Conservation (phyloP, 1,139 yeast genomes). For the Candida frijolesensis region DNA sequence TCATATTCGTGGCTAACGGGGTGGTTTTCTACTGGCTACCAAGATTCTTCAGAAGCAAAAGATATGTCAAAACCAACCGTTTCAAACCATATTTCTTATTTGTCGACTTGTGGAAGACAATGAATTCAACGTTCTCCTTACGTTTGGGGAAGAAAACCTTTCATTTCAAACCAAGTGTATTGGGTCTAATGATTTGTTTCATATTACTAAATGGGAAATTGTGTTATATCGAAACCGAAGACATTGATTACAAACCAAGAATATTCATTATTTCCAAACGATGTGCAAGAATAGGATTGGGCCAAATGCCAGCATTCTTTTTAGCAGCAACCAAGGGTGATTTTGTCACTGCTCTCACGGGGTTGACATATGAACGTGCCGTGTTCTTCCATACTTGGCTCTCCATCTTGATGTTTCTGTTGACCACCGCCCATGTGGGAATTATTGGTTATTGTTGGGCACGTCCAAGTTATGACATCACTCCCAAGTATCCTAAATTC, state of each 20-base stretch:
- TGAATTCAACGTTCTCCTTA: constrained; percentile 27
- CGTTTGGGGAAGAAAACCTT: constrained; percentile 12
- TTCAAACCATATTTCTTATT: constrained; percentile 25
- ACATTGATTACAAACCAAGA: constrained; percentile 41
- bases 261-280: constrained; percentile 46
- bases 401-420: constrained; percentile 40
- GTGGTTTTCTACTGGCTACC: constrained; percentile 47
- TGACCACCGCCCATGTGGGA: constrained; percentile 38
- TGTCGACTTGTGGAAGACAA: constrained; percentile 28
- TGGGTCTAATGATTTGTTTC: constrained; percentile 29
- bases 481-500: constrained; percentile 40
- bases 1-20: constrained; percentile 39
- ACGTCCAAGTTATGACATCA: constrained; percentile 36
- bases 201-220: constrained; percentile 32
- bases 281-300: constrained; percentile 44
- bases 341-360: constrained; percentile 40
- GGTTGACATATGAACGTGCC: constrained; percentile 44
- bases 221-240: constrained; percentile 32
- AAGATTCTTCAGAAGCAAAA: constrained; percentile 19
- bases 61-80: constrained; percentile 16
- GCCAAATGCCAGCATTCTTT: constrained; percentile 42
- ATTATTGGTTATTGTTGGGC: constrained; percentile 43
- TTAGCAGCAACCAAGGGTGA: constrained; percentile 43
- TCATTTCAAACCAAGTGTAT: constrained; percentile 46
- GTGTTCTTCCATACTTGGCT: constrained; percentile 48